These are phyloP conservation scores for Vicia sativa DNA, from an alignment of 306 rosid genomes.

Conservation along the genomic window DNA sequence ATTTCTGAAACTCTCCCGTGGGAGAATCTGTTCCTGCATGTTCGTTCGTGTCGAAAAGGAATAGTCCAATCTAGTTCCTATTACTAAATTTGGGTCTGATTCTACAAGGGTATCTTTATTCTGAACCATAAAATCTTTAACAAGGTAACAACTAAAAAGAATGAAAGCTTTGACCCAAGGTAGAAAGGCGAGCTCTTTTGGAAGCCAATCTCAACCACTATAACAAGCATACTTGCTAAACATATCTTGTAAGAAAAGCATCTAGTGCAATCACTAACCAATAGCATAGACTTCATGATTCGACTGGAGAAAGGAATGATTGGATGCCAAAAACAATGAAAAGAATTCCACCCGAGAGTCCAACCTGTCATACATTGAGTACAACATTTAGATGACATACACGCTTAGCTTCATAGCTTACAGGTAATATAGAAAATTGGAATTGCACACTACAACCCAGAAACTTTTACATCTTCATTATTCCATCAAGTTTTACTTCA, in stretches of 20 bases:
- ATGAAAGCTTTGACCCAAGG: constrained; percentile 27
- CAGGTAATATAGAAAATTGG: background rate
- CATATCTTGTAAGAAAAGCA: background rate
- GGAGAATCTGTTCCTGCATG: constrained; percentile 17
- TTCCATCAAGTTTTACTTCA: constrained; percentile 13
- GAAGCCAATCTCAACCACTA: constrained; percentile 33
- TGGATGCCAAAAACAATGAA: constrained; percentile 88
- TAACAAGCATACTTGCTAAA: constrained; percentile 24
- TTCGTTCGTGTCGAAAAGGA: background rate
- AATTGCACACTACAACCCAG: constrained; percentile 7
- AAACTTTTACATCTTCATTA: constrained; percentile 14
- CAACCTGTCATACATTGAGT: constrained; percentile 62
- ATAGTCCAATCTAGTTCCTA: constrained; percentile 28
- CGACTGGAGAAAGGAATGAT: constrained; percentile 73
- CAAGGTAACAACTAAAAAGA: constrained; percentile 14
- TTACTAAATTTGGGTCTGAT: constrained; percentile 34
- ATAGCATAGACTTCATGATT: constrained; percentile 45
- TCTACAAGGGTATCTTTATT: constrained; percentile 37
- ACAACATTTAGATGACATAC: constrained; percentile 31
- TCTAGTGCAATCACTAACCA: constrained; percentile 51
- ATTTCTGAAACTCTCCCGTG: constrained; percentile 14
- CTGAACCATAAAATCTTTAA: constrained; percentile 9
- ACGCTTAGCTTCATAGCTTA: constrained; percentile 20
- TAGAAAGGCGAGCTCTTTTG: constrained; percentile 28
- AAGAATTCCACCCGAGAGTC: constrained; percentile 82